Conservation (phyloP, 768 basidiomycete genomes). For the Leccinum uliginosum region DNA sequence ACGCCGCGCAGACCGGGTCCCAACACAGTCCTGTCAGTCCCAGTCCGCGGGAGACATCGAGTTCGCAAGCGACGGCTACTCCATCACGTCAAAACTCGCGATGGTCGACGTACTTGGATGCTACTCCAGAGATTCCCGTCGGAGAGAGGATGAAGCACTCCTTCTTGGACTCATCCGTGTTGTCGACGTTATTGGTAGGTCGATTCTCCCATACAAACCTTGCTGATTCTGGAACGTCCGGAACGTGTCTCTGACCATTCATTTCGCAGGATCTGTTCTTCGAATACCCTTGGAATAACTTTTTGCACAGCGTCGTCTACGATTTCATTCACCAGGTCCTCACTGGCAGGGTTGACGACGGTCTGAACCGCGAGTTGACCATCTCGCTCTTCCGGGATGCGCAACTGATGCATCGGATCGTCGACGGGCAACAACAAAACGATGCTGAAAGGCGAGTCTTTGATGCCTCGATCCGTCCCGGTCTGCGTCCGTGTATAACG, state of each 20-base stretch:
- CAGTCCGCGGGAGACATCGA: constrained; percentile 28
- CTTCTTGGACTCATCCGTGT: constrained; percentile 70
- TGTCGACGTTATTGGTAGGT: constrained; percentile 74
- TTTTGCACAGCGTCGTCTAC: constrained; percentile 93
- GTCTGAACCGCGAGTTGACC: constrained; percentile 79
- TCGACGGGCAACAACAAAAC: constrained; percentile 80
- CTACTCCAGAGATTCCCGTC: constrained; percentile 42
- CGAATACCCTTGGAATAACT: constrained; percentile 96
- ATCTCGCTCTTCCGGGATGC: constrained; percentile 86
- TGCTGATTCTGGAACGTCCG: not conserved
- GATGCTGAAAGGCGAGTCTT: constrained; percentile 63
- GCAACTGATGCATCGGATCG: constrained; percentile 75
- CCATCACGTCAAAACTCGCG: constrained; percentile 56
- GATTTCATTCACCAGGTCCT: constrained; percentile 94
- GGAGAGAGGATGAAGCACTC: constrained; percentile 80
- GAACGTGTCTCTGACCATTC: not conserved
- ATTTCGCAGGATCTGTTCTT: constrained; percentile 81
- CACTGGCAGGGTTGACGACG: constrained; percentile 79
- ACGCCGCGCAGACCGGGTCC: constrained; percentile 23
- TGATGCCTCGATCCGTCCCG: not conserved
- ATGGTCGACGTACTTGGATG: constrained; percentile 36
- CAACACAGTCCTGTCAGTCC: constrained; percentile 24
- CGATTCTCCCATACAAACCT: constrained; percentile 6
- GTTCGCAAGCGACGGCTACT: constrained; percentile 34
- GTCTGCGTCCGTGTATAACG: not conserved